Base-by-base conservation (phyloP, 1,284 basidiomycete species). In the Filobasidium uniguttulatum region DNA sequence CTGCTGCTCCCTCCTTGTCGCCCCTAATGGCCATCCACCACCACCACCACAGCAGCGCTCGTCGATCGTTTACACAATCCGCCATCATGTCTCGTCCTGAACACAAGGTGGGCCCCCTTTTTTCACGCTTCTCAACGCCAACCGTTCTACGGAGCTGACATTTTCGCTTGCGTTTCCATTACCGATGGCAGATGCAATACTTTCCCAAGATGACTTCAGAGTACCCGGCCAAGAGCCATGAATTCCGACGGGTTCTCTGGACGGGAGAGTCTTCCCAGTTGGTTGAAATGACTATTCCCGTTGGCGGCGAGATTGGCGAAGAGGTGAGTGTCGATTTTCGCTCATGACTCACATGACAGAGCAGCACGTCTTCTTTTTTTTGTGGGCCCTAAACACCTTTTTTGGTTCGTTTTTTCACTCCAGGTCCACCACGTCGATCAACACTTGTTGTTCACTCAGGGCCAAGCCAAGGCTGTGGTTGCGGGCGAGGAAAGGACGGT, bases 211-310 rank as follows among this genome's bases (percentile, higher is more conserved):
- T 65, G 57, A 65, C 61, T 44, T 53, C 61, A 14, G 57, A 60
- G 20, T 50, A 66, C 10, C 67, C 67, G 5, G 59, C 59, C 3
- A 56, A 62, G 35, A 57, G 61, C 38, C 38, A 60, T 12, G 65
- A 70, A 41, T 70, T 70, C 57, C 49, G 68, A 35, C 62, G 62
- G 14, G 68, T 70, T 9, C 56, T 68, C 2, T 67, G 64, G 66
- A 68, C 67, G 1, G 66, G 66, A 12, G 57, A 61, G 48, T 59
- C 56, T 34, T 59, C 55, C 38, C 66, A 69, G 57, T 50, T 69
- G 36, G 67, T 69, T 23, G 54, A 65, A 43, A 70, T 69, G 68
- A 69, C 68, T 31, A 60, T 70, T 29, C 68, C 66, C 2, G 63
- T 66, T 6, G 66, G 63, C n/a, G 66, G 64, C 4, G 66, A 68